A percentile compares a stretch with the other conserved stretches of the same genome.
Conservation (phyloP, 352 stramenopile species). For the Pythium dissimile region DNA sequence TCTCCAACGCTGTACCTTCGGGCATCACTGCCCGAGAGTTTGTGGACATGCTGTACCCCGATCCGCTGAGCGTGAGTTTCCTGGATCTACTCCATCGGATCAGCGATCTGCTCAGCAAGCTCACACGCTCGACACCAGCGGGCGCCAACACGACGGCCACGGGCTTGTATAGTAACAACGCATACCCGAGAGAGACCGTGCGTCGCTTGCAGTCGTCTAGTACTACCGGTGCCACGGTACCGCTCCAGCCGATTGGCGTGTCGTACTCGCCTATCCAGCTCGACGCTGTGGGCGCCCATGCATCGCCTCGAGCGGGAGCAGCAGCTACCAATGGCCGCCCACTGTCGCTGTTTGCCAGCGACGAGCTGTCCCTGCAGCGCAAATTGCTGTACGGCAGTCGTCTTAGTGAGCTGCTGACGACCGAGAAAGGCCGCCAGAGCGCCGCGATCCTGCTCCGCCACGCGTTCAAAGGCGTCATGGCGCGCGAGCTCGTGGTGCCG, state of each 20-base stretch:
- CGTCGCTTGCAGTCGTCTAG: slow-evolving; percentile 34
- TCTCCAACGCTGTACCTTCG: slow-evolving; percentile 25
- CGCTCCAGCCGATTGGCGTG: slow-evolving; percentile 20
- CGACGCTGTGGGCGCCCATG: neutral
- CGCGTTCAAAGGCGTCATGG: slow-evolving; percentile 65
- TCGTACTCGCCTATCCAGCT: slow-evolving; percentile 16
- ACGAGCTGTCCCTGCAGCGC: slow-evolving; percentile 34
- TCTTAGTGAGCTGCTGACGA: slow-evolving; percentile 45
- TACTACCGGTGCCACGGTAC: slow-evolving; percentile 1
- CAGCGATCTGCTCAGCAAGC: slow-evolving; percentile 47
- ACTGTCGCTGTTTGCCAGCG: slow-evolving; percentile 25
- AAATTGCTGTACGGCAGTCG: slow-evolving; percentile 62
- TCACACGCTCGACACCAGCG: slow-evolving; percentile 24
- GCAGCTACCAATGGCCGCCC: neutral
- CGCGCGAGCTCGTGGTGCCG: slow-evolving; percentile 61
- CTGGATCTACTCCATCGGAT: slow-evolving; percentile 65
- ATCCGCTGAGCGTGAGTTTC: slow-evolving; percentile 33
- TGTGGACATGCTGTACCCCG: slow-evolving; percentile 56
- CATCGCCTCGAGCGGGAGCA: neutral
- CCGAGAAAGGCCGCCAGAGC: slow-evolving; percentile 53
- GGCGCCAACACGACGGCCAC: slow-evolving; percentile 5
- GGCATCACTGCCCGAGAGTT: slow-evolving; percentile 52
- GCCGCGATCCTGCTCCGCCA: slow-evolving; percentile 67
- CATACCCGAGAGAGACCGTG: slow-evolving; percentile 32
- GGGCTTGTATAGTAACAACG: slow-evolving; percentile 25